These are phyloP conservation scores for Scolecobasidium constrictum DNA, from an alignment of 2,329 filamentous ascomycete species.

Conservation along the genomic window DNA sequence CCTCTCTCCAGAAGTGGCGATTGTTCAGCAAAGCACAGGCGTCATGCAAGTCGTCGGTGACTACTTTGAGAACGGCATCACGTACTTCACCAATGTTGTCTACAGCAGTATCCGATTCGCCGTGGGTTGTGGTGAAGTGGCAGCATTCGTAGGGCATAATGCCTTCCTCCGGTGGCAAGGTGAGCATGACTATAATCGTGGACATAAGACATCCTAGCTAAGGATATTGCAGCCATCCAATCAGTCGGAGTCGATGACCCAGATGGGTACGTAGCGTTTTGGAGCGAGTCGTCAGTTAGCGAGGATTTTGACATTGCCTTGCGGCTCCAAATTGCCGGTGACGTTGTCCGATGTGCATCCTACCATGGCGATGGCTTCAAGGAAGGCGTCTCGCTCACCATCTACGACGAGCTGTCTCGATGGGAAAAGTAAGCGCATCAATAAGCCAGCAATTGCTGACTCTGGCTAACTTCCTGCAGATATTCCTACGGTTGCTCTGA, in stretches of 20 bases:
- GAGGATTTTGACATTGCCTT: conserved; percentile 13
- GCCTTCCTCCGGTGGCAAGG: conserved; percentile 12
- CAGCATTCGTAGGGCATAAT: conserved; percentile 13
- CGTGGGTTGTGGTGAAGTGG: conserved; percentile 11
- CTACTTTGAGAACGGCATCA: conserved; percentile 13
- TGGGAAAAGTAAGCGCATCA: conserved; percentile 10
- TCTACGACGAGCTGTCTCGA: conserved; percentile 12
- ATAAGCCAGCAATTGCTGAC: neutral
- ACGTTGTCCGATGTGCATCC: conserved; percentile 10
- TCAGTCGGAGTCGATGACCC: conserved; percentile 8
- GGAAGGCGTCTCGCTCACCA: conserved; percentile 12
- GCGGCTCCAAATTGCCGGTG: conserved; percentile 11
- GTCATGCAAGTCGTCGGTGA: conserved; percentile 12
- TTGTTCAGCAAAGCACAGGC: conserved; percentile 12
- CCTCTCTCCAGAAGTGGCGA: conserved; percentile 11
- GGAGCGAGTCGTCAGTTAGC: conserved; percentile 12
- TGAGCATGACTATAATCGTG: no score
- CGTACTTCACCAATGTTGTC: conserved; percentile 13
- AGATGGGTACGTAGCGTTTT: conserved; percentile 9
- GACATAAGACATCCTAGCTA: neutral
- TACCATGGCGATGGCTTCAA: conserved; percentile 12
- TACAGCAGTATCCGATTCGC: conserved; percentile 11
- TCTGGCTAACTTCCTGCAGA: neutral
- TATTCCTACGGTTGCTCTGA: conserved; percentile 13
- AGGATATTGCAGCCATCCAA: neutral